Base-by-base conservation (phyloP, 768 basidiomycete species). In the Rickenella mellea region DNA sequence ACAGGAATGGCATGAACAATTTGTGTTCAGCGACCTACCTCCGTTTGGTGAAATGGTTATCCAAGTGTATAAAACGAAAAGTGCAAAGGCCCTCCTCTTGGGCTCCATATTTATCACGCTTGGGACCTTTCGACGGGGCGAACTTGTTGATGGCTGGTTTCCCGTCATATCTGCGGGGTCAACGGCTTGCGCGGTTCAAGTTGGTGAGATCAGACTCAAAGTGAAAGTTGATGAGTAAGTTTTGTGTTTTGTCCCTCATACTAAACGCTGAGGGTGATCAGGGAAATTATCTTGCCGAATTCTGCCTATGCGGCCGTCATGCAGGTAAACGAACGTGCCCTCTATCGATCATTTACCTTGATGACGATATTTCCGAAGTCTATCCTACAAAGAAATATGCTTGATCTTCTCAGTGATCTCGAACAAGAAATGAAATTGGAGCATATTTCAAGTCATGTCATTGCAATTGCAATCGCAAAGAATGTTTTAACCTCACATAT, bases 1-100 rank as follows among this genome's bases (percentile, higher is more conserved):
- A 31, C 77, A 81, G 0, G 80, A 87, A 54, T 93, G 90, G 90
- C 82, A 86, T 48, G 90, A 93, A 61, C 66, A 54, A 30, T 91
- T 93, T 56, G 56, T 63, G 17, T 80, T 89, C 48, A 56, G 76
- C 1, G 86, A 89, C 53, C 62, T 92, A 21, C 86, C 89, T 14
- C 83, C 84, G 0, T 88, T 89, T 52, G 76, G 79, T 46, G 72
- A 70, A 24, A 61, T 92, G 30, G 77, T 78, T 40, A 63, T 92
- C 45, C 59, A 73, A 27, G 65, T 92, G 17, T 83, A 74, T 73
- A 71, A 71, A 43, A 83, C 83, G 61, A 84, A 78, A 64, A 45
- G 51, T 19, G 55, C 65, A 51, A 83, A 78, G 55, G 73, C 78
- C 4, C 48, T 58, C 4, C 53, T 69, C 15, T 52, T 87, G 28